Evolutionary conservation across 1,284 basidiomycete genomes (phyloP).

Genomic region (Cystobasidium slooffiae): DNA sequence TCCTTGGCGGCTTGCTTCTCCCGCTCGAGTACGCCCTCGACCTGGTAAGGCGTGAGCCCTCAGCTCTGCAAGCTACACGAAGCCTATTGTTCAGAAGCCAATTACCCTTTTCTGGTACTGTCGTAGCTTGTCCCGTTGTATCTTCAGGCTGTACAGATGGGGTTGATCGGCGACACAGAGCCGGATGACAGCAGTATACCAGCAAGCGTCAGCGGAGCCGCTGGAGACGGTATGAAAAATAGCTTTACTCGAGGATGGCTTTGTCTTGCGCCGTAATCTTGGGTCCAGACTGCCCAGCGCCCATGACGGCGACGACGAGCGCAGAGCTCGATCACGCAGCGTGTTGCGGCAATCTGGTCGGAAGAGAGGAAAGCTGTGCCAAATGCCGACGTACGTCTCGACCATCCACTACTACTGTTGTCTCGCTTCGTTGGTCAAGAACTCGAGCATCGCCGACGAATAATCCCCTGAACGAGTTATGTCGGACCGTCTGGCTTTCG

Average conservation of each 20-base stretch:
- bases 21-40: slow-evolving; percentile 80
- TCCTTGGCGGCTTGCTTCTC: slow-evolving; percentile 87
- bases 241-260: slow-evolving; percentile 85
- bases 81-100: too few relatives aligned
- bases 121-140: slow-evolving; percentile 91
- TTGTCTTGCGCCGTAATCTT: slow-evolving; percentile 92
- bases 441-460: too few relatives aligned
- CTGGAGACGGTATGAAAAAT: not conserved
- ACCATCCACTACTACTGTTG: too few relatives aligned
- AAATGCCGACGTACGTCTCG: too few relatives aligned
- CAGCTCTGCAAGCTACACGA: too few relatives aligned
- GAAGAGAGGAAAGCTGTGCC: not conserved
- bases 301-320: slow-evolving; percentile 19
- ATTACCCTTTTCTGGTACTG: slow-evolving; percentile 92
- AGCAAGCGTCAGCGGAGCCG: not conserved
- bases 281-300: slow-evolving; percentile 64
- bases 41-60: slow-evolving; percentile 62
- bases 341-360: not conserved
- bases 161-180: slow-evolving; percentile 22
- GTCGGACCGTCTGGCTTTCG: slow-evolving; percentile 29
- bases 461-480: not conserved
- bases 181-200: slow-evolving; percentile 47
- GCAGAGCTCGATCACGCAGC: slow-evolving; percentile 2
- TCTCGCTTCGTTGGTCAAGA: too few relatives aligned
- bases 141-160: slow-evolving; percentile 71